Percentiles rank a stretch among this genome's conserved stretches.
Conservation (phyloP, 352 stramenopile genomes). For the Phytopythium ostracodes region DNA sequence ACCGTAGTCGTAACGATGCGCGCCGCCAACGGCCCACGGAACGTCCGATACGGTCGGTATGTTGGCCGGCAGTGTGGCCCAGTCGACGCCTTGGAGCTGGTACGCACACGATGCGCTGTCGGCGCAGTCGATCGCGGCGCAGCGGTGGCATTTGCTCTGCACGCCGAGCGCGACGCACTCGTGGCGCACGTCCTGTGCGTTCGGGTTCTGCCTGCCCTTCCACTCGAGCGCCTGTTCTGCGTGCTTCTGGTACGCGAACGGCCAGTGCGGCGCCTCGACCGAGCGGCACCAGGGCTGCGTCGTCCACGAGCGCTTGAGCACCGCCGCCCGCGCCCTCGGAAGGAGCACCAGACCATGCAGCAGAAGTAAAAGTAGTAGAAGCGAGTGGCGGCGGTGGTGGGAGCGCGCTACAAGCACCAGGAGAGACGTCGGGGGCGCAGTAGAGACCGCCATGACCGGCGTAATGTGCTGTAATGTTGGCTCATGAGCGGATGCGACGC, state of each 20-base stretch:
- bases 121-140: slow-evolving; percentile 85
- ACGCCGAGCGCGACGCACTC: slow-evolving; percentile 85
- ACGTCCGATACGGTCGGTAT: slow-evolving; percentile 92
- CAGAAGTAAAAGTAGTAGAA: not conserved
- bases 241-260: slow-evolving; percentile 92
- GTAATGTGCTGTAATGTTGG: not conserved
- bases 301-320: slow-evolving; percentile 83
- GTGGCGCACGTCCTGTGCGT: slow-evolving; percentile 92
- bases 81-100: slow-evolving; percentile 92
- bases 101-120: slow-evolving; percentile 60
- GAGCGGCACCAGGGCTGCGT: slow-evolving; percentile 84
- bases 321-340: slow-evolving; percentile 27
- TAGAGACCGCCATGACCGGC: not conserved
- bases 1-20: slow-evolving; percentile 93
- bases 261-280: slow-evolving; percentile 85
- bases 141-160: slow-evolving; percentile 93
- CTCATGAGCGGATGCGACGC: not conserved
- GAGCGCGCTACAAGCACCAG: too few species aligned
- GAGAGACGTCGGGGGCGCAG: too few species aligned
- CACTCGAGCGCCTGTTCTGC: slow-evolving; percentile 69
- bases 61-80: slow-evolving; percentile 69
- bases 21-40: slow-evolving; percentile 88
- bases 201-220: slow-evolving; percentile 86
- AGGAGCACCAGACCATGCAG: not conserved
- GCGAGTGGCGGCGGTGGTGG: too few species aligned